Evolutionary conservation across 768 basidiomycete species (phyloP), one percentile per base, ranked within the genome.

Genomic region (Tubosaeta brunneosetosa): DNA sequence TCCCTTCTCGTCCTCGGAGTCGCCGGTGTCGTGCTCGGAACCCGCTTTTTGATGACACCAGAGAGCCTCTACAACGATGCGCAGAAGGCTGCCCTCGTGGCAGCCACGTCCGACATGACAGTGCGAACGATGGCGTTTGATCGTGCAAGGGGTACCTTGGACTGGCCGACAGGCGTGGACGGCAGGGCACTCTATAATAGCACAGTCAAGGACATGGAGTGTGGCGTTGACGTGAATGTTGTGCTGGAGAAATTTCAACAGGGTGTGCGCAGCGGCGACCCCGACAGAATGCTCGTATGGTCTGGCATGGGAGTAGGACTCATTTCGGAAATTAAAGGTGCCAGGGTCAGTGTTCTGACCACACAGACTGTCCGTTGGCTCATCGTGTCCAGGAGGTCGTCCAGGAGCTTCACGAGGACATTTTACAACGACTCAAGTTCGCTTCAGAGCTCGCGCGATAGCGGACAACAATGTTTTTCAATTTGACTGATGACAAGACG

Each of bases 1-100:
- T 73, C 83, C 4, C 64, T 84, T 41, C 77, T 94, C 50, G 67
- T 78, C 6, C 75, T 86, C 32, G 89, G 89, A 13, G 86, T 82
- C 3, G 72, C 82, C 22, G 91, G 85, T 3, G 83, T 71, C 10
- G 84, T 84, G 29, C 61, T 85, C 19, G 91, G 91, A 48, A 92
- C 91, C 0, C 84, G 88, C 7, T 88, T 91, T 62, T 68, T 88
- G 44, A 72, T 85, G 53, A 80, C 86, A 1, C 75, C 77, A 4
- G 88, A 91, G 70, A 72, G 83, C 56, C 66, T 77, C 11, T 87
- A 85, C 67, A 73, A 73, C 26, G 73, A 76, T 40, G 60, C 61
- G 1, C 83, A 86, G 59, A 81, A 82, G 56, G 67, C 71, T 32
- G 77, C 79, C 0, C 72, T 88, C 34, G 56, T 81, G 10, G 64